Evolutionary conservation across 805 yeast species (phyloP).

Genomic region (Teunomyces gatunensis): DNA sequence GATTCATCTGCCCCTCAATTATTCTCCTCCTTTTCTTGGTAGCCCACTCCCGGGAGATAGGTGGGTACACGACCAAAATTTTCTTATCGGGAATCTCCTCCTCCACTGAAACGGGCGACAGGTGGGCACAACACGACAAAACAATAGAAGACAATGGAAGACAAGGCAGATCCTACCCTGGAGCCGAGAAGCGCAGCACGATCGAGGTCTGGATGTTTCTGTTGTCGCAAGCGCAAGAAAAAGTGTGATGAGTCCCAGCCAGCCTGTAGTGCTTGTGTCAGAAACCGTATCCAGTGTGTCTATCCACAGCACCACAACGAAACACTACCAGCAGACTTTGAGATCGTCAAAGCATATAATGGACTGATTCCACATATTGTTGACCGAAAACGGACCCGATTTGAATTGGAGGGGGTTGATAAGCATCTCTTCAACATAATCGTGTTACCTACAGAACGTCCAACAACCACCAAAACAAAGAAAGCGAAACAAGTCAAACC

Average conservation of each 20-base stretch:
- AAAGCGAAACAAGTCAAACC: background rate
- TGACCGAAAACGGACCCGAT: background rate
- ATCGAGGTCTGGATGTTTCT: slow-evolving; percentile 12
- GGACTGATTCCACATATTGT: slow-evolving; percentile 6
- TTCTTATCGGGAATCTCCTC: background rate
- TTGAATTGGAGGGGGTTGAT: background rate
- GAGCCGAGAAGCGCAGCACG: slow-evolving; percentile 3
- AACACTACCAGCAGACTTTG: slow-evolving; percentile 7
- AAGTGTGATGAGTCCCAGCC: slow-evolving; percentile 16
- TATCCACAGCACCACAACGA: slow-evolving; percentile 11
- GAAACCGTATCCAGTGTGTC: slow-evolving; percentile 10
- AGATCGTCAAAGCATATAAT: slow-evolving; percentile 3
- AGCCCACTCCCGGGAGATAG: background rate
- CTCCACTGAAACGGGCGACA: background rate
- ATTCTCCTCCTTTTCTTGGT: background rate
- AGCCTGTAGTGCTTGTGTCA: slow-evolving; percentile 10
- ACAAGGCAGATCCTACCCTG: background rate
- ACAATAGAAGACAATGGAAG: background rate
- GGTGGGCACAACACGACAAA: background rate
- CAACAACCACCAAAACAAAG: background rate
- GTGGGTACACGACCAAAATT: background rate
- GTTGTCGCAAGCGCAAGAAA: slow-evolving; percentile 15
- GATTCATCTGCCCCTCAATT: background rate
- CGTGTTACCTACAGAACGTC: slow-evolving; percentile 3
- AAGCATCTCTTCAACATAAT: slow-evolving; percentile 8